Evolutionary conservation across 2,329 filamentous ascomycete genomes (phyloP).

Genomic region (Calonectria pseudoreteaudii): DNA sequence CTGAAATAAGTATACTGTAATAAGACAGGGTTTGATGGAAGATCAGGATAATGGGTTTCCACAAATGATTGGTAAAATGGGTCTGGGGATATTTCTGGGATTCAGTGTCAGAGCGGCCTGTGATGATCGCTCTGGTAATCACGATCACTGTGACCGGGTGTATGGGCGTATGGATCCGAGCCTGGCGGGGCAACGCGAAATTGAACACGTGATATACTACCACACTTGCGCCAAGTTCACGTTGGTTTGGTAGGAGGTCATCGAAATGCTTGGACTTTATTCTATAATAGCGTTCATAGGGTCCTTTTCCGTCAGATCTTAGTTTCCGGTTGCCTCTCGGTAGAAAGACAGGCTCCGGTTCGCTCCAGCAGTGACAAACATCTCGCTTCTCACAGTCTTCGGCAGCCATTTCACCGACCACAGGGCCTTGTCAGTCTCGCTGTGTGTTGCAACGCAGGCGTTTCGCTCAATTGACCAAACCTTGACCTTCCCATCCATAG

Average conservation of each 20-base stretch:
- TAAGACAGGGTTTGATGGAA: not conserved
- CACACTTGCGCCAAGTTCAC: not conserved
- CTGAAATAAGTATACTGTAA: not conserved
- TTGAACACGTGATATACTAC: constrained; percentile 59
- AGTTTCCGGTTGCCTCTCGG: constrained; percentile 73
- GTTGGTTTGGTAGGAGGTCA: not conserved
- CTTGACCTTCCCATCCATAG: constrained; percentile 94
- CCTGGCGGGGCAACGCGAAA: constrained; percentile 70
- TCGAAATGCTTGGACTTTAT: not conserved
- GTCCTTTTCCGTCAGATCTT: constrained; percentile 2
- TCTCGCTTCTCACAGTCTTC: constrained; percentile 74
- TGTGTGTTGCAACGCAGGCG: constrained; percentile 91
- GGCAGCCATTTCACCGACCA: constrained; percentile 90
- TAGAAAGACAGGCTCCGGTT: constrained; percentile 85
- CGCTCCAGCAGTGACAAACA: constrained; percentile 83
- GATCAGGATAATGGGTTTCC: not conserved
- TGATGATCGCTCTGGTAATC: constrained; percentile 27
- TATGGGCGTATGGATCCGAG: constrained; percentile 34
- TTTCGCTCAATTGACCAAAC: constrained; percentile 92
- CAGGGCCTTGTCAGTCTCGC: constrained; percentile 85
- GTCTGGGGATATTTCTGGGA: constrained; percentile 7
- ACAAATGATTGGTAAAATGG: constrained; percentile 16
- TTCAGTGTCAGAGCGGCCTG: not conserved
- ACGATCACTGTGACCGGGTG: constrained; percentile 18
- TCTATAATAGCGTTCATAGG: not conserved